phyloP scores from a whole-genome alignment of 1,139 yeast genomes.

The Pichia sp. region DNA sequence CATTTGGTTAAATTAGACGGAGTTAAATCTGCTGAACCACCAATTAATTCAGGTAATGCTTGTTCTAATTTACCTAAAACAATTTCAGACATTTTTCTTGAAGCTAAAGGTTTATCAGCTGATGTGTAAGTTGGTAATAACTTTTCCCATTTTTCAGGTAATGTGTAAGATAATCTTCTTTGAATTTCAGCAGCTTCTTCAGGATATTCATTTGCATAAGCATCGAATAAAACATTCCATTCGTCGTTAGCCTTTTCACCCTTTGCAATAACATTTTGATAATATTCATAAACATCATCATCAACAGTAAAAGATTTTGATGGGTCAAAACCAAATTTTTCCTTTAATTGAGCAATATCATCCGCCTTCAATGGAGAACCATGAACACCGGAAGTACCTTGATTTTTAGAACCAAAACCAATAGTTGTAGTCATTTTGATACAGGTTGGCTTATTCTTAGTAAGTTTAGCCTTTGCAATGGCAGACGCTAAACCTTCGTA shows the following conservation, averaged over 20 bases:
- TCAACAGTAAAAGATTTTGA: conserved; percentile 75
- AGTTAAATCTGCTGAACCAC: conserved; percentile 98
- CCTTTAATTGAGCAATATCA: conserved; percentile 84
- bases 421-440: conserved; percentile 86
- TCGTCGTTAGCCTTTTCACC: conserved; percentile 62
- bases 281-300: conserved; percentile 71
- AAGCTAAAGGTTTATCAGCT: conserved; percentile 76
- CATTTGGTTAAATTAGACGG: conserved; percentile 96
- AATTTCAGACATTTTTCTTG: conserved; percentile 91
- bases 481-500: conserved; percentile 67
- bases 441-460: conserved; percentile 78
- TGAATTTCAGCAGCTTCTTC: conserved; percentile 71
- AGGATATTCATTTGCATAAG: conserved; percentile 69
- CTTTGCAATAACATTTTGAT: conserved; percentile 51
- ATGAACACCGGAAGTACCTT: conserved; percentile 92
- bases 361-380: conserved; percentile 96
- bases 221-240: conserved; percentile 63
- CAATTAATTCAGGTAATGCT: conserved; percentile 80
- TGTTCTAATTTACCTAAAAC: conserved; percentile 62
- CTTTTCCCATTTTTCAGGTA: conserved; percentile 82
- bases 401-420: conserved; percentile 85
- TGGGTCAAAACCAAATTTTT: conserved; percentile 84
- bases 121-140: conserved; percentile 76
- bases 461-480: conserved; percentile 60
- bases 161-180: conserved; percentile 75